Evolutionary conservation across 352 stramenopile genomes (phyloP).

Genomic region (Elongisporangium prolatum): DNA sequence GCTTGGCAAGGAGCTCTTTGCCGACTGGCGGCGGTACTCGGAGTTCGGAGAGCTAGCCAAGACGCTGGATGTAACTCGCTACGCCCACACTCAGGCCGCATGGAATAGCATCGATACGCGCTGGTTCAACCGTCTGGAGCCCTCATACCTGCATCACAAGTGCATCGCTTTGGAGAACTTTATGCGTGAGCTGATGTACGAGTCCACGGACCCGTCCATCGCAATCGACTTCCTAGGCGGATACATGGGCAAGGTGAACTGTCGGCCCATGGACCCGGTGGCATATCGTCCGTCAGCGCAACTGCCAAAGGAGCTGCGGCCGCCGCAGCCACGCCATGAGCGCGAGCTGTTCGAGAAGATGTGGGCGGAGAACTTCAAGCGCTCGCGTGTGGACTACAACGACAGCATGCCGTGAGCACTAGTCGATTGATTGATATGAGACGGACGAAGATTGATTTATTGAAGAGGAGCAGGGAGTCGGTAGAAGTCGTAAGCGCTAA

Average conservation of each 20-base stretch:
- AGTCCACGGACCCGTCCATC: constrained; percentile 65
- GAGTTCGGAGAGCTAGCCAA: constrained; percentile 85
- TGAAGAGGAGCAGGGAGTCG: neutral
- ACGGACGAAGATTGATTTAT: constrained; percentile 2
- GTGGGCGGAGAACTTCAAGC: constrained; percentile 96
- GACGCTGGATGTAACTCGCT: constrained; percentile 58
- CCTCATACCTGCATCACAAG: constrained; percentile 85
- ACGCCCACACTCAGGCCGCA: constrained; percentile 52
- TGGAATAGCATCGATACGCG: constrained; percentile 78
- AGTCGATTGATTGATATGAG: constrained; percentile 7
- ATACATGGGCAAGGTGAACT: constrained; percentile 76
- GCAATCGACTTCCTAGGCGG: constrained; percentile 82
- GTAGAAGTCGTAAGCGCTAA: neutral
- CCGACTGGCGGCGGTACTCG: constrained; percentile 85
- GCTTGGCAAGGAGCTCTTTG: constrained; percentile 81
- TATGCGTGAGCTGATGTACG: constrained; percentile 87
- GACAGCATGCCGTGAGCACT: constrained; percentile 3
- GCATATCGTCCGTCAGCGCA: constrained; percentile 66
- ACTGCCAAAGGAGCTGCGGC: constrained; percentile 84
- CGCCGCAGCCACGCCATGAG: constrained; percentile 92
- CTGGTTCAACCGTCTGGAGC: constrained; percentile 86
- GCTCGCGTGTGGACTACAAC: constrained; percentile 79
- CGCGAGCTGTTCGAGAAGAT: constrained; percentile 95
- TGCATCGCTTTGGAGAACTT: constrained; percentile 87
- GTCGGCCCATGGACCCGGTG: constrained; percentile 54